phyloP scores from a whole-genome alignment of 192 early-diverging fungal species.

The Lobosporangium transversale region DNA sequence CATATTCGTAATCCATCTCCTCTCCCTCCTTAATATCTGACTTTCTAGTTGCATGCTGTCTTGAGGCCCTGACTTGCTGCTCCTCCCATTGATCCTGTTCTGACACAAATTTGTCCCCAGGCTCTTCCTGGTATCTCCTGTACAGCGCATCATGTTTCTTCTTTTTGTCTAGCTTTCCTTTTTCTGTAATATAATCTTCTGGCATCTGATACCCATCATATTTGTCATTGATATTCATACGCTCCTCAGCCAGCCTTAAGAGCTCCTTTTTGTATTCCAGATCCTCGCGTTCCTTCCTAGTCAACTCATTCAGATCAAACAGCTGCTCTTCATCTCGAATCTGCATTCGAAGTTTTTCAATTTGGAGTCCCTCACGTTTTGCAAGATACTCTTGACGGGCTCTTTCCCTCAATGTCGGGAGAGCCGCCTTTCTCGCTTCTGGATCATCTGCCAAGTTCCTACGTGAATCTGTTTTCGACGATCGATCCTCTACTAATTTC shows the following conservation, averaged over 20 bases:
- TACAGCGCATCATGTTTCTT: slow-evolving; percentile 91
- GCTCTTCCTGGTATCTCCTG: slow-evolving; percentile 87
- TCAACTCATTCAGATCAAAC: slow-evolving; percentile 79
- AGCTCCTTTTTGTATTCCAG: slow-evolving; percentile 88
- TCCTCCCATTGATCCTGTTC: slow-evolving; percentile 97
- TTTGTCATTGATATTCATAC: slow-evolving; percentile 79
- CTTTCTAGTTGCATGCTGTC: slow-evolving; percentile 63
- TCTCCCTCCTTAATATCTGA: slow-evolving; percentile 56
- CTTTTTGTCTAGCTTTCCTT: slow-evolving; percentile 96
- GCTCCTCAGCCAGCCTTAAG: slow-evolving; percentile 85
- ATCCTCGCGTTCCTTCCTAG: slow-evolving; percentile 78
- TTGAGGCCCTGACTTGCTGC: slow-evolving; percentile 76
- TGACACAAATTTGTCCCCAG: slow-evolving; percentile 70
- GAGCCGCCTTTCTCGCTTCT: slow-evolving; percentile 70
- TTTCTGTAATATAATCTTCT: slow-evolving; percentile 97
- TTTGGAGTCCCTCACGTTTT: slow-evolving; percentile 83
- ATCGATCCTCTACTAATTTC: slow-evolving; percentile 79
- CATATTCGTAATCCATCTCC: slow-evolving; percentile 87
- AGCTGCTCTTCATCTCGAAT: slow-evolving; percentile 90
- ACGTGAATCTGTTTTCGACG: slow-evolving; percentile 71
- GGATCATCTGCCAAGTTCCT: slow-evolving; percentile 87
- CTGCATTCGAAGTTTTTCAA: slow-evolving; percentile 79
- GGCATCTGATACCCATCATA: slow-evolving; percentile 89
- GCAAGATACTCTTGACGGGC: slow-evolving; percentile 93
- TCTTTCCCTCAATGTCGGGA: slow-evolving; percentile 83